phyloP scores from a whole-genome alignment of 1,284 basidiomycete species.

The Tilletiopsis washingtonensis region DNA sequence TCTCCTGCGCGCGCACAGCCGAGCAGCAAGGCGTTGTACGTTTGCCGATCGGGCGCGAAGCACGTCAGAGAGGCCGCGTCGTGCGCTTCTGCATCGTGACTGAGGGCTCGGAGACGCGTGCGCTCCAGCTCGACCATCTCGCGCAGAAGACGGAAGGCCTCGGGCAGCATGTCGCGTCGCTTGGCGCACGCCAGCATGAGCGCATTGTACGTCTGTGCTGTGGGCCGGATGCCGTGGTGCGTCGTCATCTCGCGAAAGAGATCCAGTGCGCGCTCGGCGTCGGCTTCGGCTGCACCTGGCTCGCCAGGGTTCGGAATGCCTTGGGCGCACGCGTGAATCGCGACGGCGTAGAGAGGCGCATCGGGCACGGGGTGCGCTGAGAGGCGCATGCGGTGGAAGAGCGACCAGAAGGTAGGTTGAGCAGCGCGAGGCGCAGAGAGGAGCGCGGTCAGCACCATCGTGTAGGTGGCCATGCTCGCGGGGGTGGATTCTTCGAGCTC shows the following conservation, averaged over 20 bases:
- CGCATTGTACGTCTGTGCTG: constrained; percentile 67
- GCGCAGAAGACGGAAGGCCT: constrained; percentile 52
- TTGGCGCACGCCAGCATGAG: constrained; percentile 66
- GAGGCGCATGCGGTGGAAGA: constrained; percentile 92
- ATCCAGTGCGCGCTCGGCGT: constrained; percentile 85
- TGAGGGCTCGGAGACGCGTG: constrained; percentile 68
- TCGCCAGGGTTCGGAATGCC: constrained; percentile 51
- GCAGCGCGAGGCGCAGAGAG: too few relatives aligned
- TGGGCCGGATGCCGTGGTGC: constrained; percentile 60
- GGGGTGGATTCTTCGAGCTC: constrained; percentile 20
- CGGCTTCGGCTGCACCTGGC: constrained; percentile 49
- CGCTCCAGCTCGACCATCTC: constrained; percentile 60
- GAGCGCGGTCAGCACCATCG: constrained; percentile 30
- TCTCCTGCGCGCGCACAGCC: constrained; percentile 82
- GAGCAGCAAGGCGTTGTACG: constrained; percentile 76
- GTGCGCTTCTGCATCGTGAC: too few relatives aligned
- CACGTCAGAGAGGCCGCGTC: too few relatives aligned
- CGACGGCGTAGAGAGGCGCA: constrained; percentile 64
- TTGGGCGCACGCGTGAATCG: constrained; percentile 78
- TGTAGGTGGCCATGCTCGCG: constrained; percentile 36
- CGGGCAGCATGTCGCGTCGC: constrained; percentile 33
- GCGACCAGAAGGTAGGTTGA: constrained; percentile 67
- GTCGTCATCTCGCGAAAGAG: constrained; percentile 83
- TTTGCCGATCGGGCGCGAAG: constrained; percentile 61
- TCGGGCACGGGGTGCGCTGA: constrained; percentile 78